Base-by-base conservation (phyloP, 2,329 filamentous ascomycete species). In the Aureobasidium sp. region DNA sequence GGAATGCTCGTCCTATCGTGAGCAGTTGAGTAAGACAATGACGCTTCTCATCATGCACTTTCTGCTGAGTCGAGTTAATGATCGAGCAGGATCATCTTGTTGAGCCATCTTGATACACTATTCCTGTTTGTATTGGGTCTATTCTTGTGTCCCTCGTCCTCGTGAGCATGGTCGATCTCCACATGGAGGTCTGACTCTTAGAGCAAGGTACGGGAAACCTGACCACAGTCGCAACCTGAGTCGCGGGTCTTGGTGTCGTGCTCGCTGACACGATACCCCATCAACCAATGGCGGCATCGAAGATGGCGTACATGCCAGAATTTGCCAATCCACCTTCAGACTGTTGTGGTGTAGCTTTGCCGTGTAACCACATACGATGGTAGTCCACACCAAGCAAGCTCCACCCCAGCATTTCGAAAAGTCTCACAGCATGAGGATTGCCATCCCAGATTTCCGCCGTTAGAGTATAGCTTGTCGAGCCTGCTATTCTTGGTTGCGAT, bases 281-380 rank as follows among this genome's bases (percentile, higher is more conserved):
- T 62, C 59, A 67, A 27, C 67, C 67, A 9, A 63, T 64, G 9
- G 65, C 67, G 29, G 74, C 73, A 65, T 75, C 73, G 51, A 75
- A 73, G 31, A 71, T 71, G 12, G 74, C 73, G 66, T 68, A 75
- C 63, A 71, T 72, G 2, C 68, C 68, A 57, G 62, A 67, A 27
- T 68, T 65, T 7, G 71, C 72, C 48, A 65, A 65, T 2, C 71
- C 72, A 17, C 69, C 72, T 29, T 68, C 61, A 41, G 63, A 60
- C 62, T 75, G 73, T 58, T 71, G 71, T 6, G 63, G 58, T 8
- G 73, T 70, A 12, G 70, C 69, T 25, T 67, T 67, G 0, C 69
- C 71, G 49, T 70, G 59, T 12, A 72, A 55, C 74, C 74, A 75
- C 74, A 76, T 77, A 22, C 74, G 70, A 66, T 73, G 67, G 64